Base-by-base conservation (phyloP, 495 filamentous ascomycete genomes). In the Xanthoparmelia taractica region DNA sequence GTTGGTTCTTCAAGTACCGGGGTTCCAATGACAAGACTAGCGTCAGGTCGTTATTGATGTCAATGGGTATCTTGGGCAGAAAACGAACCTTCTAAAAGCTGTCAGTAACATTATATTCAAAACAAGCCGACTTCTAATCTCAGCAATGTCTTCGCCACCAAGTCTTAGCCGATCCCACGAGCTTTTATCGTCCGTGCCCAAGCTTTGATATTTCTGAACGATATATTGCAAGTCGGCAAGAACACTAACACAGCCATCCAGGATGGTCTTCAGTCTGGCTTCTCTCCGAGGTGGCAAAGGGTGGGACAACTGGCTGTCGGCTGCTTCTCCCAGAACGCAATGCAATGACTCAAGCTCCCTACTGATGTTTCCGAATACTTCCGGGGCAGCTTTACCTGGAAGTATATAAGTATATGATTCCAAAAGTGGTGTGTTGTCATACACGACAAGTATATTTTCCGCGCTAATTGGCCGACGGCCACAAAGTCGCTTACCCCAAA, bases 401-500 rank as follows among this genome's bases (percentile, higher is more conserved):
- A 40, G 57, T 31, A 34, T 58, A 23, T 58, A n/a, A 58, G 57
- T 18, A 41, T 40, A 41, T 41, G 11, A 10, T 36, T 15, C 17
- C 1, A 60, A 18, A 18, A 37, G 31, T 6, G 29, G 12, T 50
- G 43, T 48, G 18, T 25, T 60, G 41, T 23, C 29, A 23, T 48
- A 60, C 40, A 60, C 25, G 58, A 60, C 33, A 33, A 2, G 13
- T 60, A 60, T 15, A 60, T 34, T 5, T 12, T 58, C 36, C 57
- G 4, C 23, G 57, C 57, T 41, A 58, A 58, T 58, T 58, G 34
- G 36, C 57, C 57, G 15, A 58, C 57, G 36, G 57, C 36, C 36
- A 41, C 57, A 37, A 60, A 60, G 40, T 60, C 58, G 25, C 58
- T 45, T n/a, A 60, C 33, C 23, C 58, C 58, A 25, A 60, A 60